Base-by-base conservation (phyloP, 495 filamentous ascomycete genomes). In the Penicillium angulare region DNA sequence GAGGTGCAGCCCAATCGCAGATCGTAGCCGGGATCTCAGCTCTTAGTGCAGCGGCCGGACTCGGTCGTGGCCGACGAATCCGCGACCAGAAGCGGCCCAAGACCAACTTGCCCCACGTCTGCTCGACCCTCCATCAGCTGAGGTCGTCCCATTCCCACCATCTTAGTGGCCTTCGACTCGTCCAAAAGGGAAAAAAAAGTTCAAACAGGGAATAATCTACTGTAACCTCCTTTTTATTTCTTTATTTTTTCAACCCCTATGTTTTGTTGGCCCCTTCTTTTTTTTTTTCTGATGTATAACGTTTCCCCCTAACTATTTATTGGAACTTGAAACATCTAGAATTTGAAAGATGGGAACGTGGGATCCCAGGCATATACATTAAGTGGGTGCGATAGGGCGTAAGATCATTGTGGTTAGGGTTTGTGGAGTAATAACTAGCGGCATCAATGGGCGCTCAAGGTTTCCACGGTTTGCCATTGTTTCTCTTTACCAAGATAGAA, bases 101-200 rank as follows among this genome's bases (percentile, higher is more conserved):
- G 62, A 58, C 56, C 39, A 16, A 22, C 10, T 8, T 54, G 62
- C 62, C 62, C 62, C 59, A 65, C 62, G 62, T 46, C 49, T 45
- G 42, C 48, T 64, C 49, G 59, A 60, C 59, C 59, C 59, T 64
- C 61, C 61, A 62, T 65, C 62, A 65, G 62, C 62, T 65, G 62
- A 60, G 53, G 50, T 55, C 43, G 41, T 47, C 60, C 36, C 48
- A 34, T 33, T 23, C 23, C 22, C 29, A 21, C 27, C 27, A 24
- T 50, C 35, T 22, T 52, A 59, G 51, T 38, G 45, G 47, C 38
- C 38, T 27, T 56, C 53, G 55, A 65, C 40, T 52, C 47, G 42
- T 62, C 55, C 29, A 39, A 59, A 64, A 26, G 38, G 10, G 15
- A 23, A 24, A 24, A 33, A 33, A 18, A 24, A 43, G 43, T 35